Evolutionary conservation across 1,284 basidiomycete species (phyloP).

Genomic region (Sparassis latifolia): DNA sequence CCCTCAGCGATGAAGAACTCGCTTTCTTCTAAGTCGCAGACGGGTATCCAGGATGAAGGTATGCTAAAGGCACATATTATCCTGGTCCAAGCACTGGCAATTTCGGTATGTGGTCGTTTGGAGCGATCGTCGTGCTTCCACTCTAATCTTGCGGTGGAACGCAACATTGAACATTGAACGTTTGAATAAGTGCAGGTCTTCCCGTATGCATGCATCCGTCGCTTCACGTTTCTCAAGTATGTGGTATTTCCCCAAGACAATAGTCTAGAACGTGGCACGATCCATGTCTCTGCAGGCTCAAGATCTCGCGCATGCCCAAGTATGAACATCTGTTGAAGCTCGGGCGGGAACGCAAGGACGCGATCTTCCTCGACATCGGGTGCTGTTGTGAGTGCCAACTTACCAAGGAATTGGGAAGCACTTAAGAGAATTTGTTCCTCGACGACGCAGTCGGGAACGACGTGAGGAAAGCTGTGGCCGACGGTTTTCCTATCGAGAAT

Average conservation of each 20-base stretch:
- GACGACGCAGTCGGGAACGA: slow-evolving; percentile 36
- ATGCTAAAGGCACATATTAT: slow-evolving; percentile 39
- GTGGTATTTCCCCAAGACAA: slow-evolving; percentile 3
- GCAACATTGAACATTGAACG: neutral
- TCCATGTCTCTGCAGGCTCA: slow-evolving; percentile 26
- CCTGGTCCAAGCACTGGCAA: slow-evolving; percentile 34
- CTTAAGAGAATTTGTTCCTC: neutral
- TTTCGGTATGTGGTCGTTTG: slow-evolving; percentile 20
- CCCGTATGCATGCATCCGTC: slow-evolving; percentile 35
- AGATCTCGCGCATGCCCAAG: slow-evolving; percentile 28
- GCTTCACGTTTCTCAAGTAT: slow-evolving; percentile 36
- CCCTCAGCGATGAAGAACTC: slow-evolving; percentile 19
- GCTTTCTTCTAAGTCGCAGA: slow-evolving; percentile 33
- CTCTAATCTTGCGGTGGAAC: neutral
- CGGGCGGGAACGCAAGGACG: slow-evolving; percentile 29
- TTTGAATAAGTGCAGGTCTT: slow-evolving; percentile 20
- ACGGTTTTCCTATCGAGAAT: slow-evolving; percentile 31
- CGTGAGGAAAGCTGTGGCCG: slow-evolving; percentile 32
- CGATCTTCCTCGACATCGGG: slow-evolving; percentile 42
- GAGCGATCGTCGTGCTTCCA: too few relatives aligned
- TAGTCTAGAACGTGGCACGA: too few relatives aligned
- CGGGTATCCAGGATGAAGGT: slow-evolving; percentile 32
- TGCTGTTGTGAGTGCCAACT: slow-evolving; percentile 40
- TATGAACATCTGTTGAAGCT: slow-evolving; percentile 38
- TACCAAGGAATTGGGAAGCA: neutral